A percentile compares a stretch with the other conserved stretches of the same genome.
Conservation (phyloP, 495 filamentous ascomycete species). For the Aspergillus affinis region DNA sequence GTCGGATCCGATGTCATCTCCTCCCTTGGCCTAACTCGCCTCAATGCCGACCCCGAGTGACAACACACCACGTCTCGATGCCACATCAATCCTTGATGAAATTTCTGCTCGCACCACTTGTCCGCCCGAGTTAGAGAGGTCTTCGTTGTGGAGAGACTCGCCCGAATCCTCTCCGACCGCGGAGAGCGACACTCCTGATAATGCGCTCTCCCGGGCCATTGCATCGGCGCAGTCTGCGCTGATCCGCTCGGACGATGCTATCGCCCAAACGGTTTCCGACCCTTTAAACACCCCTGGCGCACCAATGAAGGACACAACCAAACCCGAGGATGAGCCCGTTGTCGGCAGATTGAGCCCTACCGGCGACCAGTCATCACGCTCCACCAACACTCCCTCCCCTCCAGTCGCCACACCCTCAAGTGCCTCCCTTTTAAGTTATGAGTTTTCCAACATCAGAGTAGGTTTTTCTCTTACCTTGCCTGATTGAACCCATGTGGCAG, state of each 20-base stretch:
- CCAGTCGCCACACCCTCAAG: constrained; percentile 35
- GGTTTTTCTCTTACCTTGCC: constrained; percentile 15
- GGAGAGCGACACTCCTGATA: constrained; percentile 28
- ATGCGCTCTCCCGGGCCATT: constrained; percentile 30
- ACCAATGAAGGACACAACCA: constrained; percentile 26
- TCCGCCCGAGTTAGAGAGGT: constrained; percentile 54
- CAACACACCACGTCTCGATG: constrained; percentile 41
- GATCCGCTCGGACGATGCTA: constrained; percentile 37
- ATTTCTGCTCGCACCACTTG: constrained; percentile 54
- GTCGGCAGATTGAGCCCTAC: constrained; percentile 37
- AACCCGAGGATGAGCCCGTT: constrained; percentile 37
- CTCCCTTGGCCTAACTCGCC: constrained; percentile 31
- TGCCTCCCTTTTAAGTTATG: constrained; percentile 56
- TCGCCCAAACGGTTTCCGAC: constrained; percentile 28
- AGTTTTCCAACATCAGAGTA: constrained; percentile 68
- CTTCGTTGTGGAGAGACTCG: constrained; percentile 42
- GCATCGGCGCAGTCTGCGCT: constrained; percentile 30
- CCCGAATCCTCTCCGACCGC: constrained; percentile 22
- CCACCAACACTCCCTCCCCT: constrained; percentile 27
- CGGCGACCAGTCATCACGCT: constrained; percentile 27
- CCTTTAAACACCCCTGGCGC: constrained; percentile 23
- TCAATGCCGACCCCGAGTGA: constrained; percentile 62
- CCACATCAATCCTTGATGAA: constrained; percentile 48
- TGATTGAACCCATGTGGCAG: not conserved
- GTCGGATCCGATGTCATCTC: constrained; percentile 42